phyloP scores from a whole-genome alignment of 805 yeast genomes.

The Zygosaccharomyces kombuchaensis region DNA sequence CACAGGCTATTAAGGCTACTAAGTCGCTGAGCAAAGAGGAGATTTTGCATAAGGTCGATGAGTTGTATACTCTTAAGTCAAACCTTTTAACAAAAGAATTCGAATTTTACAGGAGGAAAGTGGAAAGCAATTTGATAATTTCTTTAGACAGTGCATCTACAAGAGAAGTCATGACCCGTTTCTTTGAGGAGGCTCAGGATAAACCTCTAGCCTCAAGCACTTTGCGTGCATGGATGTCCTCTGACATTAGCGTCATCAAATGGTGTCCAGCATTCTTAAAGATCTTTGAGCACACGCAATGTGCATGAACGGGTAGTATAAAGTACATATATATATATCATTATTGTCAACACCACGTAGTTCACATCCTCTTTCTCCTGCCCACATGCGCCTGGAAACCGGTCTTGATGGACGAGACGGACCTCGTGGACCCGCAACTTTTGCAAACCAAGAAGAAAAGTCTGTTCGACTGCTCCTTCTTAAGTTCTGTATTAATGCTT shows the following conservation, averaged over 20 bases:
- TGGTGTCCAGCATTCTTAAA: conserved; percentile 71
- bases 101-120: conserved; percentile 41
- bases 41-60: conserved; percentile 22
- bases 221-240: conserved; percentile 51
- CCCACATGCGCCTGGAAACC: conserved; percentile 99
- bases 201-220: conserved; percentile 33
- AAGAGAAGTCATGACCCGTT: conserved; percentile 25
- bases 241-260: conserved; percentile 49
- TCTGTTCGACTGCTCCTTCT: conserved; percentile 94
- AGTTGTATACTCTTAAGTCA: conserved; percentile 29
- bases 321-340: conserved; percentile 11
- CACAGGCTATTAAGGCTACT: neutral
- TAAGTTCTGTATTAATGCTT: conserved; percentile 92
- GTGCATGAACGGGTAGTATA: conserved; percentile 5
- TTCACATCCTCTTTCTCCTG: conserved; percentile 65
- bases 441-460: conserved; percentile 96
- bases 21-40: conserved; percentile 14
- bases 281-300: conserved; percentile 37
- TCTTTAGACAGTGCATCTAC: conserved; percentile 31
- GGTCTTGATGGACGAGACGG: conserved; percentile 94
- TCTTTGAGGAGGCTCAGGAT: conserved; percentile 23
- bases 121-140: conserved; percentile 29
- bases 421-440: conserved; percentile 95
- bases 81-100: conserved; percentile 41
- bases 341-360: conserved; percentile 7